Evolutionary conservation across 1,284 basidiomycete genomes (phyloP).

Genomic region (Vanrija humicola): DNA sequence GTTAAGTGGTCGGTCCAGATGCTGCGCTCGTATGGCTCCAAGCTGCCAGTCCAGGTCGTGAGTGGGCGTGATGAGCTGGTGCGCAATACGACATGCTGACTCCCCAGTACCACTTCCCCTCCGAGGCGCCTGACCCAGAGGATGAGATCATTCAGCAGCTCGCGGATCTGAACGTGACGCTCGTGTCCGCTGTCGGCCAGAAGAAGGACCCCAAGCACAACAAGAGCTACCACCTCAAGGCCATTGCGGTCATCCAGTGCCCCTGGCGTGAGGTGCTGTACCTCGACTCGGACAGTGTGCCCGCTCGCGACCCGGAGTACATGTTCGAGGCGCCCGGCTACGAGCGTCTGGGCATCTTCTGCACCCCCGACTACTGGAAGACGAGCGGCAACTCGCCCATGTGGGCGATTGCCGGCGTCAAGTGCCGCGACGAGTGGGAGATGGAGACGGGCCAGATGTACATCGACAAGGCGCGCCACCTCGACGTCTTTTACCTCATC

Average conservation of each 20-base stretch:
- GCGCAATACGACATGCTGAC: neutral
- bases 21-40: conserved; percentile 41
- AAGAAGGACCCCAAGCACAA: conserved; percentile 38
- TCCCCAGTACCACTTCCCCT: conserved; percentile 48
- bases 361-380: conserved; percentile 49
- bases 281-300: conserved; percentile 52
- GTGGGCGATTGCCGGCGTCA: conserved; percentile 52
- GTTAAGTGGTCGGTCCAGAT: conserved; percentile 49
- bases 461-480: conserved; percentile 51
- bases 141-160: conserved; percentile 42
- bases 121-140: conserved; percentile 44
- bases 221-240: conserved; percentile 53
- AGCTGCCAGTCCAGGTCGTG: conserved; percentile 48
- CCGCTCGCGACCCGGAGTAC: conserved; percentile 46
- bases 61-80: conserved; percentile 22
- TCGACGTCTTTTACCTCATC: conserved; percentile 50
- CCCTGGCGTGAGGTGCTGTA: conserved; percentile 52
- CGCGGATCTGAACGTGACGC: conserved; percentile 39
- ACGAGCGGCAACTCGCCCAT: conserved; percentile 49
- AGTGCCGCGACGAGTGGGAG: conserved; percentile 55
- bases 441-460: conserved; percentile 53
- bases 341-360: conserved; percentile 43
- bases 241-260: conserved; percentile 49
- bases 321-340: conserved; percentile 51
- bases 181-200: conserved; percentile 45